phyloP scores from a whole-genome alignment of 2,329 filamentous ascomycete species.

The Purpureocillium takamizusanense region DNA sequence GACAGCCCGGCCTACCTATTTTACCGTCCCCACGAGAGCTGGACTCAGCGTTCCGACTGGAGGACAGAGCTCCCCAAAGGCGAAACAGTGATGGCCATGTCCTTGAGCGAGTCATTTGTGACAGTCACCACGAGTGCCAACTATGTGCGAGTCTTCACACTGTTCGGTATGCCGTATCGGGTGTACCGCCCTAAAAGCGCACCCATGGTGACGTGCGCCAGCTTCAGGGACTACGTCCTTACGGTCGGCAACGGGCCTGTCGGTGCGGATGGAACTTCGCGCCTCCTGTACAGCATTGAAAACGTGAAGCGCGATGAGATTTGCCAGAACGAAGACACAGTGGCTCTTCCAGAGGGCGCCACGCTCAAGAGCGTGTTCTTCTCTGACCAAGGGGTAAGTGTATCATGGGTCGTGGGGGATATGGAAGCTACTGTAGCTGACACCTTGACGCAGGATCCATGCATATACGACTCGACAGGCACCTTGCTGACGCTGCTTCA shows the following conservation, averaged over 20 bases:
- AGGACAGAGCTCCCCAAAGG: conserved; percentile 76
- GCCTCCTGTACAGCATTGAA: conserved; percentile 83
- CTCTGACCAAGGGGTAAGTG: conserved; percentile 71
- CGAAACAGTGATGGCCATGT: conserved; percentile 82
- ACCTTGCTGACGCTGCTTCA: conserved; percentile 81
- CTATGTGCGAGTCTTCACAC: conserved; percentile 86
- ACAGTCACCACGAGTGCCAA: conserved; percentile 79
- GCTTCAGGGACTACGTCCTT: conserved; percentile 93
- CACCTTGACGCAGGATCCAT: conserved; percentile 59
- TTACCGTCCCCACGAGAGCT: conserved; percentile 93
- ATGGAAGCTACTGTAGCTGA: background rate
- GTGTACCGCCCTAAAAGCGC: conserved; percentile 88
- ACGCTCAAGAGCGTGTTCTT: conserved; percentile 81
- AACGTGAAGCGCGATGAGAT: conserved; percentile 89
- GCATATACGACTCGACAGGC: conserved; percentile 89
- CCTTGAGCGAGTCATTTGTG: conserved; percentile 82
- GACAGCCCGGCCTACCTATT: conserved; percentile 72
- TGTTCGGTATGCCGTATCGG: conserved; percentile 82
- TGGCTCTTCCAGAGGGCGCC: conserved; percentile 69
- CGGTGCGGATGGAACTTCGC: conserved; percentile 65
- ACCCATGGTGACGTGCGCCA: conserved; percentile 85
- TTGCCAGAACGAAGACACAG: conserved; percentile 88
- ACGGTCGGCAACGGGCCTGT: conserved; percentile 90
- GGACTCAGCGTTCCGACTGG: conserved; percentile 89
- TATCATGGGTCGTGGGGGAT: no score